Percentiles rank a stretch among this genome's conserved stretches.
Evolutionary conservation across 176 grass and related monocot species (phyloP).

Genomic region (Tuctoria greenei): DNA sequence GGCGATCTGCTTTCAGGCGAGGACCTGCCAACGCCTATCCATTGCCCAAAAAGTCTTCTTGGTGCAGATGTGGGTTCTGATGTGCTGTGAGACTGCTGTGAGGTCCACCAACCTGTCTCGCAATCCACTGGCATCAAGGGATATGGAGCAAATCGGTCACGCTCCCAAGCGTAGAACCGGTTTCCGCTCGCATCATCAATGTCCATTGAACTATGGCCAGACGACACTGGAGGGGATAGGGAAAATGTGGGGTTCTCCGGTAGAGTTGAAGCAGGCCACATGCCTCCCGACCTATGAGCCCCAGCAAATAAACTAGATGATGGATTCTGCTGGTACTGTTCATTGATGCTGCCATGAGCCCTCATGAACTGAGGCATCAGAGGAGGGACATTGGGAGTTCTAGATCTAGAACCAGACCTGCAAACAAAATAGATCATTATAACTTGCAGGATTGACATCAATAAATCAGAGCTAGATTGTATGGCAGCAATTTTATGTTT

Average conservation of each 20-base stretch:
- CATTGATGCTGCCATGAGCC: slow-evolving; percentile 54
- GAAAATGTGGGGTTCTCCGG: slow-evolving; percentile 56
- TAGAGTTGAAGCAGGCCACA: slow-evolving; percentile 42
- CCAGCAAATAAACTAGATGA: slow-evolving; percentile 52
- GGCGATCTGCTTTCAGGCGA: slow-evolving; percentile 49
- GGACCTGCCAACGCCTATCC: slow-evolving; percentile 37
- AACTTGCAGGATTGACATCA: not conserved
- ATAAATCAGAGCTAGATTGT: not conserved
- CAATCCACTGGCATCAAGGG: slow-evolving; percentile 64
- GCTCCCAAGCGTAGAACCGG: slow-evolving; percentile 78
- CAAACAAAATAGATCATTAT: slow-evolving; percentile 21
- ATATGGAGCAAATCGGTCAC: slow-evolving; percentile 62
- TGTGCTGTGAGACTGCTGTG: slow-evolving; percentile 43
- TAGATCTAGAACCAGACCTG: slow-evolving; percentile 74
- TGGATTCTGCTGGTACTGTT: slow-evolving; percentile 59
- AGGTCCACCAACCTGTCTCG: slow-evolving; percentile 69
- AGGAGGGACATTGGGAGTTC: slow-evolving; percentile 64
- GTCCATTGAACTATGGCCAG: slow-evolving; percentile 53
- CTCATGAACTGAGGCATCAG: slow-evolving; percentile 66
- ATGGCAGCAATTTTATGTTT: not conserved
- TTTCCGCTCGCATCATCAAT: slow-evolving; percentile 59
- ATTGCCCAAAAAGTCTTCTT: slow-evolving; percentile 55
- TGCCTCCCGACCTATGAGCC: slow-evolving; percentile 47
- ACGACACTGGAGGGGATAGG: slow-evolving; percentile 55
- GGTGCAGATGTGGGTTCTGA: slow-evolving; percentile 32